Percentiles rank a stretch among this genome's conserved stretches.
phyloP scores from a whole-genome alignment of 352 stramenopile species.

The Aphanomyces euteiches region DNA sequence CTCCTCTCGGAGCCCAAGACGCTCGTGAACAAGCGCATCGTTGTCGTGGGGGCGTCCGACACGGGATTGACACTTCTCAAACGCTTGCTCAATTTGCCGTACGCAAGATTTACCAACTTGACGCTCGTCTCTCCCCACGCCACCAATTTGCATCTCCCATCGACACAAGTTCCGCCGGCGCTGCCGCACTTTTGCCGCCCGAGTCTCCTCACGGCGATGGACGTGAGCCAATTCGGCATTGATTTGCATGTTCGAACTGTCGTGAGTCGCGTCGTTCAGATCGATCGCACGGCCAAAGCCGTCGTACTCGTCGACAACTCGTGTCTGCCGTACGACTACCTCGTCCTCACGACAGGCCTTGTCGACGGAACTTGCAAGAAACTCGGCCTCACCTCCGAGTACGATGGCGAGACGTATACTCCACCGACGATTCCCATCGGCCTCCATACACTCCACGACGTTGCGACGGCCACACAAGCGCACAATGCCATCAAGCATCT shows the following conservation, averaged over 20 bases:
- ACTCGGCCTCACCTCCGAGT: conserved; percentile 41
- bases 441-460: conserved; percentile 34
- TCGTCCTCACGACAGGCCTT: conserved; percentile 74
- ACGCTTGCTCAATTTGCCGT: conserved; percentile 69
- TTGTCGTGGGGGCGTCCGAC: conserved; percentile 81
- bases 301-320: conserved; percentile 78
- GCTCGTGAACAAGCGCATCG: conserved; percentile 74
- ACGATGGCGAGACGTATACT: conserved; percentile 42
- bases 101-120: conserved; percentile 82
- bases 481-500: conserved; percentile 28
- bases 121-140: conserved; percentile 79
- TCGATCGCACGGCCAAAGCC: conserved; percentile 63
- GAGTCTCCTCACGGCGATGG: conserved; percentile 41
- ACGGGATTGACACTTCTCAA: conserved; percentile 75
- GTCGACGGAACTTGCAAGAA: conserved; percentile 53
- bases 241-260: conserved; percentile 59
- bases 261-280: conserved; percentile 55
- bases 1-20: conserved; percentile 85
- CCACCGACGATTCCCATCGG: conserved; percentile 29
- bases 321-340: conserved; percentile 78
- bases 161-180: conserved; percentile 10
- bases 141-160: conserved; percentile 37
- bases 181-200: conserved; percentile 51
- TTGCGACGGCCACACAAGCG: conserved; percentile 29
- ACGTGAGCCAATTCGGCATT: conserved; percentile 58